These are phyloP conservation scores for Agrocybe pediades DNA, from an alignment of 768 basidiomycete genomes.

Conservation along the genomic window DNA sequence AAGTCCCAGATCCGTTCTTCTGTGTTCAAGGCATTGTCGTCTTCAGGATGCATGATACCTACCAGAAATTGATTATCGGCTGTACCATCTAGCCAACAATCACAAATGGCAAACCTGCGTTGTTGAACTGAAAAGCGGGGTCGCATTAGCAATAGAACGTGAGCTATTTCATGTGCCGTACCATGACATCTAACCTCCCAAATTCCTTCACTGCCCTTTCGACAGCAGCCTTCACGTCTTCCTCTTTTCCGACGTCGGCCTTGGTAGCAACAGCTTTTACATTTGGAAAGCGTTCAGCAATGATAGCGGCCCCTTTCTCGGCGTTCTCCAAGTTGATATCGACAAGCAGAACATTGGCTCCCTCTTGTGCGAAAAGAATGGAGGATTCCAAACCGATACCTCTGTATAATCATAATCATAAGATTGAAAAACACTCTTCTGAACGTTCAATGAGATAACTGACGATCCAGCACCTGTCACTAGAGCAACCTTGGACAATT, in stretches of 20 bases:
- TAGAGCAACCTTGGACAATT: slow-evolving; percentile 59
- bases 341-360: slow-evolving; percentile 85
- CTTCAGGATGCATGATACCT: slow-evolving; percentile 98
- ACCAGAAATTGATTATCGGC: not conserved
- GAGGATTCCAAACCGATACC: slow-evolving; percentile 97
- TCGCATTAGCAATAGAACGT: not conserved
- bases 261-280: slow-evolving; percentile 69
- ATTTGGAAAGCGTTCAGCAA: slow-evolving; percentile 68
- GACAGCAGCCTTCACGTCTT: slow-evolving; percentile 81
- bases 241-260: slow-evolving; percentile 89
- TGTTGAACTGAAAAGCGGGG: slow-evolving; percentile 75
- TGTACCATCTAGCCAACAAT: not conserved
- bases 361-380: slow-evolving; percentile 93
- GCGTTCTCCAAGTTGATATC: slow-evolving; percentile 85
- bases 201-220: slow-evolving; percentile 79
- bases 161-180: slow-evolving; percentile 32
- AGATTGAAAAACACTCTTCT: slow-evolving; percentile 17
- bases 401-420: slow-evolving; percentile 42
- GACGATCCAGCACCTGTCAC: slow-evolving; percentile 91
- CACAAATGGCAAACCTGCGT: slow-evolving; percentile 59
- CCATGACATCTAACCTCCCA: slow-evolving; percentile 96
- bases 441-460: slow-evolving; percentile 31
- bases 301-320: slow-evolving; percentile 62
- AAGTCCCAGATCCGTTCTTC: slow-evolving; percentile 97
- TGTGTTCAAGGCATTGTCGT: slow-evolving; percentile 95